Base-by-base conservation (phyloP, 2,329 filamentous ascomycete genomes). In the Claviceps fusiformis region DNA sequence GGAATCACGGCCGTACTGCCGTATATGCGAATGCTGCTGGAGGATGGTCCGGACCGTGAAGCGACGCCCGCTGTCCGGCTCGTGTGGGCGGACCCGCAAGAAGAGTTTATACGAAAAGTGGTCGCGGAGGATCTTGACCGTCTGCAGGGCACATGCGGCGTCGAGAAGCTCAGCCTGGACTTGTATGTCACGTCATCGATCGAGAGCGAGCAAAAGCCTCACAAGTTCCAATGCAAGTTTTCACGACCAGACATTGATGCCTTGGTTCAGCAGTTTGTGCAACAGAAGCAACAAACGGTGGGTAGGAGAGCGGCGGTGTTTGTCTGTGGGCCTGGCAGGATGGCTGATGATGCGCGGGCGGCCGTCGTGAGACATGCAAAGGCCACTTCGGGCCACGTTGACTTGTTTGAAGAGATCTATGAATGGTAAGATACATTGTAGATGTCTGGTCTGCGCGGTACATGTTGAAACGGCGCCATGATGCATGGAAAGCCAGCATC, bases 1-100 rank as follows among this genome's bases (percentile, higher is more conserved):
- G 70, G 70, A 10, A 67, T 72, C 52, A 68, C 67, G 10, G 66
- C 66, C 4, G 62, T 68, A 4, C 53, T 70, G 2, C 62, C 68
- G 0, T 65, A 71, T 52, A 54, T 69, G 11, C 58, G 60, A 6
- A 54, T 53, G 9, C 61, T 69, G n/a, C 54, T 62, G 17, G 60
- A 33, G n/a, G 17, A 48, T 15, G 46, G 5, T n/a, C 27, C 13
- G 5, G 11, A 17, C 46, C 46, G 17, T 33, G 46, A 33, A 33
- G 17, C 33, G 29, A 33, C 29, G 46, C 46, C 46, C 29, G 13
- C 7, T 10, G 29, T 48, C 15, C 46, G 15, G 46, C 29, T 48
- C 9, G 46, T 48, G 27, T 48, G 46, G 46, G 24, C 46, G 29
- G 13, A n/a, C 24, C 29, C 46, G 27, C 29, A 19, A n/a, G 27